Percentiles rank a stretch among this genome's conserved stretches.
These are phyloP conservation scores for Lentinus brumalis DNA, from an alignment of 768 basidiomycete genomes.

Conservation along the genomic window DNA sequence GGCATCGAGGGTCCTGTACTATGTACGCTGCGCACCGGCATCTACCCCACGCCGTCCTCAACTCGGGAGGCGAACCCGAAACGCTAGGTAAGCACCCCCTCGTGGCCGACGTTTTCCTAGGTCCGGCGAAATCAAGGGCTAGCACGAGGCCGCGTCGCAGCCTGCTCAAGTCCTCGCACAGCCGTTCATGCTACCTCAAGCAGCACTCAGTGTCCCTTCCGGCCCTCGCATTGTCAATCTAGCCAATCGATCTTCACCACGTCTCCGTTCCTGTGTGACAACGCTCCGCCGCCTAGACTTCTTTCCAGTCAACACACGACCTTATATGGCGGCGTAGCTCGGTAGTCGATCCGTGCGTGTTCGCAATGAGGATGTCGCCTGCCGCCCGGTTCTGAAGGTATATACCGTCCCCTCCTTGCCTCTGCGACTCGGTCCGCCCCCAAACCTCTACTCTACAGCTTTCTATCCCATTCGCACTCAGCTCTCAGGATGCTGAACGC, in stretches of 20 bases:
- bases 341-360: conserved; percentile 9
- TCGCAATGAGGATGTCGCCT: conserved; percentile 2
- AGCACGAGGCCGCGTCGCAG: conserved; percentile 1
- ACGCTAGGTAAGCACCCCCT: conserved; percentile 9
- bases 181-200: too few species aligned
- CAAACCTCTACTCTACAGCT: neutral
- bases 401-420: conserved; percentile 1
- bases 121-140: conserved; percentile 2
- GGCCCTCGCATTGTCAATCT: neutral
- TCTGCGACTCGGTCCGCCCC: neutral
- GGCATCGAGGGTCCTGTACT: too few species aligned
- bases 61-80: neutral
- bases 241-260: neutral
- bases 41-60: too few species aligned
- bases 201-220: neutral
- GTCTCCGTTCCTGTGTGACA: neutral
- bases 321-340: neutral
- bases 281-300: conserved; percentile 1
- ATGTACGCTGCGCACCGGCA: too few species aligned
- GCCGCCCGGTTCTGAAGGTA: neutral
- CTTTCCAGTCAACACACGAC: neutral
- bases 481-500: conserved; percentile 50
- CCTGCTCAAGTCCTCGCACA: neutral
- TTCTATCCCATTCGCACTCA: neutral
- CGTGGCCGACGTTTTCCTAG: neutral